phyloP scores from a whole-genome alignment of 441 rosid species.

The Capsella rubella region DNA sequence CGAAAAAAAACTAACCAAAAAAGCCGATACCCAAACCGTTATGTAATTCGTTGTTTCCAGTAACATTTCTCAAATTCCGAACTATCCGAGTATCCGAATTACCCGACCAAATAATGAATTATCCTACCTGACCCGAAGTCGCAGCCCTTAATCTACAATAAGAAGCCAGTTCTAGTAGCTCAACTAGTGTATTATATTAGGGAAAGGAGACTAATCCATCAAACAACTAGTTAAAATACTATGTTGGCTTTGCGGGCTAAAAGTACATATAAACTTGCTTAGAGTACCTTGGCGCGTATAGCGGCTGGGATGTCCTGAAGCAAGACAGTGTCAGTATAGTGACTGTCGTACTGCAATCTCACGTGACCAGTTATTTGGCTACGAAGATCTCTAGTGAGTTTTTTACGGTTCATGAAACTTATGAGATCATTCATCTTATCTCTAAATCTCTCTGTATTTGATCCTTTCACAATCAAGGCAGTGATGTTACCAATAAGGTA shows the following conservation, averaged over 20 bases:
- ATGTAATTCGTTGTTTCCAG: no score
- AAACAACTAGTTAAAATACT: neutral
- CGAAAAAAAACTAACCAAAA: no score
- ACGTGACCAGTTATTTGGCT: conserved; percentile 80
- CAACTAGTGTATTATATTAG: neutral
- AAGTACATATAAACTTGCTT: neutral
- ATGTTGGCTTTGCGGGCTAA: no score
- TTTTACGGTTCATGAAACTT: conserved; percentile 89
- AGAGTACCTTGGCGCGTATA: conserved; percentile 83
- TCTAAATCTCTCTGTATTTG: conserved; percentile 92
- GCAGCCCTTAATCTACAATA: no score
- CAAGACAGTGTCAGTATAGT: conserved; percentile 80
- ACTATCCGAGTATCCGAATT: no score
- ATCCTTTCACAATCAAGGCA: conserved; percentile 96
- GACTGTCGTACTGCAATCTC: conserved; percentile 86
- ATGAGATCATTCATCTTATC: conserved; percentile 92
- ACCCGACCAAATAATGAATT: no score
- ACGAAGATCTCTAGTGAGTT: conserved; percentile 74
- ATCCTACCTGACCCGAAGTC: no score
- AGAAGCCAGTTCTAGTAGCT: neutral
- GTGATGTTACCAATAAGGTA: conserved; percentile 98
- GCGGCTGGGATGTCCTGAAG: conserved; percentile 92
- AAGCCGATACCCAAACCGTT: no score
- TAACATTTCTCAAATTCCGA: no score
- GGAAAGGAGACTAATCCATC: neutral